Evolutionary conservation across 345 rosid species (phyloP).

Genomic region (Eucalyptus lansdowneana): DNA sequence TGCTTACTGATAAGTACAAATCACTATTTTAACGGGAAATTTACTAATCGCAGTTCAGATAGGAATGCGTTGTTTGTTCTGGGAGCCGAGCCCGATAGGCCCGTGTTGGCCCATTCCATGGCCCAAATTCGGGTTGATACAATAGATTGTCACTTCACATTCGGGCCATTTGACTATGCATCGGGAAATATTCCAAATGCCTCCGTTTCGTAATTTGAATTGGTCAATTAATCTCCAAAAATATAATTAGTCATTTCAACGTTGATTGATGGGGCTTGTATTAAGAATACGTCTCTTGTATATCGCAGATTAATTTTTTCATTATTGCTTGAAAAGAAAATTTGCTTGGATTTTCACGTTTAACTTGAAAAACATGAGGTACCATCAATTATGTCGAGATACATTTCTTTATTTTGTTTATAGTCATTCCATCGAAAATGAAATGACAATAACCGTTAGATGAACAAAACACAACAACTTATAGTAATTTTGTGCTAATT

Average conservation of each 20-base stretch:
- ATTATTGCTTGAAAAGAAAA: not conserved
- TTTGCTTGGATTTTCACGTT: not conserved
- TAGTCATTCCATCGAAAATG: not conserved
- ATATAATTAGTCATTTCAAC: not conserved
- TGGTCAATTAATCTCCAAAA: not conserved
- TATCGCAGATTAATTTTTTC: not conserved
- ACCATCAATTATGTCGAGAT: not conserved
- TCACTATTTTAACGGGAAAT: not conserved
- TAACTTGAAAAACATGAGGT: not conserved
- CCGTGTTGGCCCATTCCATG: not conserved
- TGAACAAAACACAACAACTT: not conserved
- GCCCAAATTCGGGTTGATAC: not conserved
- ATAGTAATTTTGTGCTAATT: not conserved
- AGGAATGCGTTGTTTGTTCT: not conserved
- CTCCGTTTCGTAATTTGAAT: not conserved
- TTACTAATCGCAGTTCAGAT: not conserved
- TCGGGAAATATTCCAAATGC: not conserved
- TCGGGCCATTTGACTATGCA: not conserved
- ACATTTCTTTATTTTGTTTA: not conserved
- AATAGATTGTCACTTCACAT: not conserved
- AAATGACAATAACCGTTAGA: not conserved
- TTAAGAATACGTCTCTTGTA: not conserved
- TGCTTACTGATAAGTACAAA: not conserved
- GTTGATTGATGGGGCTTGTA: not conserved
- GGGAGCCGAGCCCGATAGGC: not conserved